Evolutionary conservation across 2,329 filamentous ascomycete genomes (phyloP).

Genomic region (Botrytis deweyae): DNA sequence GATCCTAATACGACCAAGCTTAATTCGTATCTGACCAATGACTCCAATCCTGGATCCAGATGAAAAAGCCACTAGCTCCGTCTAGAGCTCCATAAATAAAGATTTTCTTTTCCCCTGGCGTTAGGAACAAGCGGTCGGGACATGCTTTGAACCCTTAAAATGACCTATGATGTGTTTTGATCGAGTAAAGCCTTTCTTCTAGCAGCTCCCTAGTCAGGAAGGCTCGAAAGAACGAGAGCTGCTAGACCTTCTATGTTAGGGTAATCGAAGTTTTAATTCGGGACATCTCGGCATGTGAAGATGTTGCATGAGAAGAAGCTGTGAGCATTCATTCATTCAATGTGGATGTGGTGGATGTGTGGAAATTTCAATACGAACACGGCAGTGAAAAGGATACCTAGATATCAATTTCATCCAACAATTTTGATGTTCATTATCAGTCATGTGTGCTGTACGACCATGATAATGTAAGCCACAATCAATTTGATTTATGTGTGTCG

Average conservation of each 20-base stretch:
- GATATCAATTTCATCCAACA: neutral
- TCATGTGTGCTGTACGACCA: neutral
- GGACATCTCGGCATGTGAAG: neutral
- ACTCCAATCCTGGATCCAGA: neutral
- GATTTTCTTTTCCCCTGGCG: neutral
- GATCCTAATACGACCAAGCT: neutral
- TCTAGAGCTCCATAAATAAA: constrained; percentile 6
- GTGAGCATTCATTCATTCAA: neutral
- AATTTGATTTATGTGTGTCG: neutral
- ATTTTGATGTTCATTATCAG: neutral
- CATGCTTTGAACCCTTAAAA: neutral
- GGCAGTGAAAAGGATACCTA: neutral
- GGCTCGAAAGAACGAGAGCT: neutral
- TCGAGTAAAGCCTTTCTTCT: constrained; percentile 12
- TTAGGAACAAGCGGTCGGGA: neutral
- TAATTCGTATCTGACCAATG: neutral
- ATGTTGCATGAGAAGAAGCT: neutral
- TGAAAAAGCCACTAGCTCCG: neutral
- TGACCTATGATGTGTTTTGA: constrained; percentile 20
- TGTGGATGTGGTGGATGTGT: neutral
- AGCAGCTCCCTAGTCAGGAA: neutral
- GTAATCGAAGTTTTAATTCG: neutral
- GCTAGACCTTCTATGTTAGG: neutral
- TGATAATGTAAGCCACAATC: neutral
- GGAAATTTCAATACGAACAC: neutral